phyloP scores from a whole-genome alignment of 331 rosid genomes.

The Pyrus hybrid region DNA sequence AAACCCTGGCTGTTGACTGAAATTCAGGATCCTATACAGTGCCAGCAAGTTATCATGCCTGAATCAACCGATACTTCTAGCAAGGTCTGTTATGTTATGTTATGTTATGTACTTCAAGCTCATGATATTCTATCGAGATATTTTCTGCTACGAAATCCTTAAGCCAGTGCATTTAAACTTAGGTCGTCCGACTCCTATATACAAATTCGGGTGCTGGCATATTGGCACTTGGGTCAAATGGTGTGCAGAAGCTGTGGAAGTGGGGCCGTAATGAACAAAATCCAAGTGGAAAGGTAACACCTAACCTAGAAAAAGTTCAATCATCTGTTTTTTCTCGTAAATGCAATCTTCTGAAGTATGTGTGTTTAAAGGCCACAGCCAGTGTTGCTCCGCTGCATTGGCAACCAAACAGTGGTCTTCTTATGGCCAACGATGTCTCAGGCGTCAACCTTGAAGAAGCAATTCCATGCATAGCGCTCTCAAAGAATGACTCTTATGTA shows the following conservation, averaged over 20 bases:
- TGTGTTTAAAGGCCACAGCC: conserved; percentile 68
- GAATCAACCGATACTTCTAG: conserved; percentile 56
- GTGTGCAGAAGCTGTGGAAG: conserved; percentile 83
- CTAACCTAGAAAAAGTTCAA: background rate
- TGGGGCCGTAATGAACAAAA: conserved; percentile 72
- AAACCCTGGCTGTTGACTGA: conserved; percentile 78
- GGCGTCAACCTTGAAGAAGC: conserved; percentile 86
- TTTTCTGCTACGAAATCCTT: conserved; percentile 10
- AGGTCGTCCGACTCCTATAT: conserved; percentile 79
- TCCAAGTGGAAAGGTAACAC: conserved; percentile 61
- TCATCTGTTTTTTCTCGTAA: background rate
- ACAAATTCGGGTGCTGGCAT: conserved; percentile 70
- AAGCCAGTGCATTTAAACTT: conserved; percentile 3
- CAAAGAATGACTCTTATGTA: conserved; percentile 81
- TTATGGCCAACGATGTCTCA: conserved; percentile 69
- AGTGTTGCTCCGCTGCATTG: conserved; percentile 71
- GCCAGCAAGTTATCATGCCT: conserved; percentile 71
- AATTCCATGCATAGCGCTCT: conserved; percentile 78
- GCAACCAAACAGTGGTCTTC: conserved; percentile 81
- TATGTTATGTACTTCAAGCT: conserved; percentile 3
- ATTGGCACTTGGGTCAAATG: conserved; percentile 87
- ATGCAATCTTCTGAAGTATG: conserved; percentile 20
- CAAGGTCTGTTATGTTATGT: conserved; percentile 75
- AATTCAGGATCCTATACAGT: conserved; percentile 68
- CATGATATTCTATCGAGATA: conserved; percentile 1